Percentiles rank a stretch among this genome's conserved stretches.
Evolutionary conservation across 2,329 filamentous ascomycete species (phyloP).

Genomic region (Metarhizium album): DNA sequence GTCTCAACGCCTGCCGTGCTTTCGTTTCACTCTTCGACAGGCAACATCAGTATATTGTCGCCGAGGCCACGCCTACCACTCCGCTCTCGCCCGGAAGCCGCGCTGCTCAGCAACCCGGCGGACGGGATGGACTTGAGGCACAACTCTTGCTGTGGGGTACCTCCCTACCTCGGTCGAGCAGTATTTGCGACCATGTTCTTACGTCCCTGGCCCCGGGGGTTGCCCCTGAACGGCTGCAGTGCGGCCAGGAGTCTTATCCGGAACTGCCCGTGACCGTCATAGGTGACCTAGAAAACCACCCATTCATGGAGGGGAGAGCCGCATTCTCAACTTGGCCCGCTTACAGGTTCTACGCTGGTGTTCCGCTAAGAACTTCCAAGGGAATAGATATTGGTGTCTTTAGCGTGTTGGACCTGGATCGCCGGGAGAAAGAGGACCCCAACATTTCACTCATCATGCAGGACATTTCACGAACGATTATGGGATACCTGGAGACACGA

Average conservation of each 20-base stretch:
- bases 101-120: conserved; percentile 1
- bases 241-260: background rate
- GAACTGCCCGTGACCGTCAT: conserved; percentile 23
- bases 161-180: conserved; percentile 19
- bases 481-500: conserved; percentile 24
- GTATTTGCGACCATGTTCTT: conserved; percentile 20
- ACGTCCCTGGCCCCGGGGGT: background rate
- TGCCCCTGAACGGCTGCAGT: background rate
- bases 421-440: conserved; percentile 12
- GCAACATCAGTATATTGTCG: conserved; percentile 36
- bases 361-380: conserved; percentile 27
- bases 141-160: conserved; percentile 20
- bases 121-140: conserved; percentile 1
- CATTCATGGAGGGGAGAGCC: conserved; percentile 17
- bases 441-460: conserved; percentile 16
- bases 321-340: conserved; percentile 12
- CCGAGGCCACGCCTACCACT: conserved; percentile 35
- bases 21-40: conserved; percentile 42
- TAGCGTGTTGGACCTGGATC: conserved; percentile 18
- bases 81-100: conserved; percentile 19
- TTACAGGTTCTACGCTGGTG: conserved; percentile 28
- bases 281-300: conserved; percentile 21
- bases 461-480: conserved; percentile 21
- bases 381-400: conserved; percentile 33
- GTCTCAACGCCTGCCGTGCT: conserved; percentile 29